Evolutionary conservation across 2,329 filamentous ascomycete species (phyloP).

Genomic region (Fusarium robinianum): DNA sequence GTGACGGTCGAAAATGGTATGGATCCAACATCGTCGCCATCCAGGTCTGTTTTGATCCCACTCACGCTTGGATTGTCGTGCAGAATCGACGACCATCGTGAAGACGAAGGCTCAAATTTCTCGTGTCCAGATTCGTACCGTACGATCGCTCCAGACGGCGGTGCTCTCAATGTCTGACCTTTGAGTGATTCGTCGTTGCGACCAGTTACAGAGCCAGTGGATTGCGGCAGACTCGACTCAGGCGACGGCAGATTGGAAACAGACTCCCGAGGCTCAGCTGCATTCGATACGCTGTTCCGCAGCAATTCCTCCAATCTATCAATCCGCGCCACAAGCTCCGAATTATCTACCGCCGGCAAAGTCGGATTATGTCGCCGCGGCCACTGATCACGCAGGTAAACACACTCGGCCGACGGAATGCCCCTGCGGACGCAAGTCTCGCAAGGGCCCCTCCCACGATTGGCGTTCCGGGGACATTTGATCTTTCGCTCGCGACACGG

Average conservation of each 20-base stretch:
- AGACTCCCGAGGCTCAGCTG: too few relatives aligned
- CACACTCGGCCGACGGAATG: slow-evolving; percentile 13
- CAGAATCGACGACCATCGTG: slow-evolving; percentile 15
- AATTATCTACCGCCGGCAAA: slow-evolving; percentile 2
- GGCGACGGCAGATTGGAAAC: slow-evolving; percentile 4
- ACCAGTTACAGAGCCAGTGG: neutral
- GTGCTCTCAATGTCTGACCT: neutral
- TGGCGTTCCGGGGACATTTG: slow-evolving; percentile 19
- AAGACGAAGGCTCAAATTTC: slow-evolving; percentile 12
- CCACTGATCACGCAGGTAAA: slow-evolving; percentile 19
- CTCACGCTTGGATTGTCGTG: neutral
- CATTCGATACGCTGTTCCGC: too few relatives aligned
- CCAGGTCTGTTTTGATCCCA: neutral
- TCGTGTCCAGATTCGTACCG: slow-evolving; percentile 15
- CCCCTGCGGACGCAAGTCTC: slow-evolving; percentile 22
- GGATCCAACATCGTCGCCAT: neutral
- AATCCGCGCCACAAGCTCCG: slow-evolving; percentile 1
- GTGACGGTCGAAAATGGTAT: neutral
- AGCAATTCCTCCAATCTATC: slow-evolving; percentile 2
- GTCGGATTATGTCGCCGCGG: neutral
- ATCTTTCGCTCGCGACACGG: slow-evolving; percentile 23
- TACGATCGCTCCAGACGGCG: slow-evolving; percentile 3
- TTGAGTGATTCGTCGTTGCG: neutral
- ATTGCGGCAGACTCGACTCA: neutral
- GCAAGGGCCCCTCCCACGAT: slow-evolving; percentile 15